Percentiles rank a stretch among this genome's conserved stretches.
phyloP scores from a whole-genome alignment of 1,284 basidiomycete genomes.

The Pseudozyma hubeiensis region DNA sequence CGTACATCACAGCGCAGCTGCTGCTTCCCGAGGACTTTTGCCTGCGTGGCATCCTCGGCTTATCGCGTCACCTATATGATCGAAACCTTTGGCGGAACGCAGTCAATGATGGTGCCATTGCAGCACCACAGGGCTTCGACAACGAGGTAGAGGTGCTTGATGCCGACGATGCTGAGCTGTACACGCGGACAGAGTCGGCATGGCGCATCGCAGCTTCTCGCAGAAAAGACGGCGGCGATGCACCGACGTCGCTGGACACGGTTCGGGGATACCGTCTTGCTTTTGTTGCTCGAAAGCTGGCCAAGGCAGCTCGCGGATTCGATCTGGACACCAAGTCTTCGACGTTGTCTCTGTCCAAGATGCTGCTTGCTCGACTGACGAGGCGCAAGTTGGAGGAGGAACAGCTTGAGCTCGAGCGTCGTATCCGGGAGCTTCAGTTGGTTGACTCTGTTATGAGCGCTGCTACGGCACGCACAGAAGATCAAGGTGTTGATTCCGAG shows the following conservation, averaged over 20 bases:
- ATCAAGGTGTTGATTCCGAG: constrained; percentile 46
- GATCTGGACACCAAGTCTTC: constrained; percentile 71
- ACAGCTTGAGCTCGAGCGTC: constrained; percentile 54
- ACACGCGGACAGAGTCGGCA: constrained; percentile 34
- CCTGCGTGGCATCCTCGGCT: constrained; percentile 81
- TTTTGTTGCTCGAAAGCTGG: constrained; percentile 79
- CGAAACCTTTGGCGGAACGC: constrained; percentile 29
- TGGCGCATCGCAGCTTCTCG: constrained; percentile 76
- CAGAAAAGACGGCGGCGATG: constrained; percentile 78
- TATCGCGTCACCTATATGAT: constrained; percentile 43
- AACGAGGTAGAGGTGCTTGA: constrained; percentile 66
- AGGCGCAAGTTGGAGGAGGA: constrained; percentile 78
- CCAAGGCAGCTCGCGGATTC: constrained; percentile 81
- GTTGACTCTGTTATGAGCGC: constrained; percentile 5
- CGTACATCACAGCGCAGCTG: constrained; percentile 72
- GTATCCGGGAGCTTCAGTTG: constrained; percentile 72
- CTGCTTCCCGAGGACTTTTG: constrained; percentile 95
- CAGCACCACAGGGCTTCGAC: constrained; percentile 63
- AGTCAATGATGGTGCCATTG: constrained; percentile 15
- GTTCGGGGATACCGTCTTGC: constrained; percentile 76
- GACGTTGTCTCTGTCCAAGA: constrained; percentile 74
- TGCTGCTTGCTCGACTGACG: constrained; percentile 77
- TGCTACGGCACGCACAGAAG: constrained; percentile 18
- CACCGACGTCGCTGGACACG: constrained; percentile 70
- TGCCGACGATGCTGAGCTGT: constrained; percentile 47